Base-by-base conservation (phyloP, 179 eudicot genomes). In the Carnegiea gigantea region DNA sequence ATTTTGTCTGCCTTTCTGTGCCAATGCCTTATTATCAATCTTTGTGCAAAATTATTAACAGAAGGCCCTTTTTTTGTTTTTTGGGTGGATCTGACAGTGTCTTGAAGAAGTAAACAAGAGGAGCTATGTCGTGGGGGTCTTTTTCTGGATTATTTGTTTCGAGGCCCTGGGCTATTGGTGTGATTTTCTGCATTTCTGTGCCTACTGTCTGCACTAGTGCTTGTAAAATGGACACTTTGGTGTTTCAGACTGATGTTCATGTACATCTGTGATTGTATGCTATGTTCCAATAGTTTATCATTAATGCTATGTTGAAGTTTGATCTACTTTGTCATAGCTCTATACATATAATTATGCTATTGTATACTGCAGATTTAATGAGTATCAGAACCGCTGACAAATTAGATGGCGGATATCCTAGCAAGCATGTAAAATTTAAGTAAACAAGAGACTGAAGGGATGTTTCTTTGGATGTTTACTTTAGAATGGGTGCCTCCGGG, bases 71-170 rank as follows among this genome's bases (percentile, higher is more conserved):
- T 36, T 30, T 30, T 57, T 65, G 72, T 59, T 83, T 81, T 79
- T 84, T 4, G n/a, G 60, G 60, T 48, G 10, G 10, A 1, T 54
- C 14, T 54, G 60, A 85, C 90, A 88, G 90, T 88, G 90, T 88
- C 40, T 75, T 88, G 88, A 88, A 88, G 90, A 85, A 83, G 82
- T 88, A 80, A 88, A 57, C 62, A 76, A 76, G 78, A n/a, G 78
- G 60, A 53, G 57, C 76, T 28, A 36, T 60, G 26, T 33, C 70
- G 40, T 71, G 30, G 53, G 8, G 40, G 24, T 1, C 26, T 74
- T 68, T 72, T 59, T 71, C 74, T 26, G 72, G 28, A 0, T 78
- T 44, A 43, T 44, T 49, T 78, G n/a, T 76, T 48, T 79, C 46
- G 20, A 79, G 30, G 80, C 70, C 64, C 80, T 76, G 46, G 67